Percentiles rank a stretch among this genome's conserved stretches.
phyloP scores from a whole-genome alignment of 352 stramenopile genomes.

The Globisporangium cederbergense region DNA sequence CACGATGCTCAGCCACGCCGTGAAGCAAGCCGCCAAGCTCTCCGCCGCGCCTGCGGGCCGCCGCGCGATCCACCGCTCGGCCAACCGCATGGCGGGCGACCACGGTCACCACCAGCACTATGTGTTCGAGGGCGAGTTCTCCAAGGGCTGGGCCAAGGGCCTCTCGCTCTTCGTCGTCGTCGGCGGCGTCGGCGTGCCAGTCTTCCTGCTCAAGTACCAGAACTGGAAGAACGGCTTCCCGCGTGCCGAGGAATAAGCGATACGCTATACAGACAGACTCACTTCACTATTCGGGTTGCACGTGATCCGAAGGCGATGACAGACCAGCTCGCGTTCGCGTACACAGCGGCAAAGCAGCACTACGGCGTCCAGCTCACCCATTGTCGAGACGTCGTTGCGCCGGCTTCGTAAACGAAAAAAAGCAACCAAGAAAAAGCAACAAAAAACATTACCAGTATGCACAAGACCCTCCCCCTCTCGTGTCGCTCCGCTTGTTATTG shows the following conservation, averaged over 20 bases:
- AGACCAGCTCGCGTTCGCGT: not conserved
- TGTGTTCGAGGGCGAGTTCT: slow-evolving; percentile 82
- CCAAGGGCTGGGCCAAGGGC: slow-evolving; percentile 63
- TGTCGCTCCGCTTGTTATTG: not conserved
- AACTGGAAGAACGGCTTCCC: slow-evolving; percentile 90
- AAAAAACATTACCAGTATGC: slow-evolving; percentile 3
- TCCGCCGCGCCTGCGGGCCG: slow-evolving; percentile 34
- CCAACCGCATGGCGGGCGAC: slow-evolving; percentile 70
- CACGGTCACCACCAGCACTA: slow-evolving; percentile 82
- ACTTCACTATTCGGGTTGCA: slow-evolving; percentile 12
- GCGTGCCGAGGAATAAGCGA: slow-evolving; percentile 57
- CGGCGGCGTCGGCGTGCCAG: slow-evolving; percentile 58
- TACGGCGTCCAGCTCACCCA: not conserved
- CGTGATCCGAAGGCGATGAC: not conserved
- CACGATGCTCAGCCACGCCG: slow-evolving; percentile 50
- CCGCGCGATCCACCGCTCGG: slow-evolving; percentile 73
- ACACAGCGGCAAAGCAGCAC: slow-evolving; percentile 3
- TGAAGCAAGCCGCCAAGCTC: slow-evolving; percentile 75
- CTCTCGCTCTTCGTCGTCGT: slow-evolving; percentile 58
- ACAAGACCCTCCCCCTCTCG: not conserved
- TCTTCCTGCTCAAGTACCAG: slow-evolving; percentile 75
- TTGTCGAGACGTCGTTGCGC: not conserved
- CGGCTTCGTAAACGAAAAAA: slow-evolving; percentile 6
- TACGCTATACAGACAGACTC: not conserved
- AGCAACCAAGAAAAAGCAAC: slow-evolving; percentile 7